These are phyloP conservation scores for Phytomonas serpens DNA, from an alignment of 208 protist genomes.

Conservation along the genomic window DNA sequence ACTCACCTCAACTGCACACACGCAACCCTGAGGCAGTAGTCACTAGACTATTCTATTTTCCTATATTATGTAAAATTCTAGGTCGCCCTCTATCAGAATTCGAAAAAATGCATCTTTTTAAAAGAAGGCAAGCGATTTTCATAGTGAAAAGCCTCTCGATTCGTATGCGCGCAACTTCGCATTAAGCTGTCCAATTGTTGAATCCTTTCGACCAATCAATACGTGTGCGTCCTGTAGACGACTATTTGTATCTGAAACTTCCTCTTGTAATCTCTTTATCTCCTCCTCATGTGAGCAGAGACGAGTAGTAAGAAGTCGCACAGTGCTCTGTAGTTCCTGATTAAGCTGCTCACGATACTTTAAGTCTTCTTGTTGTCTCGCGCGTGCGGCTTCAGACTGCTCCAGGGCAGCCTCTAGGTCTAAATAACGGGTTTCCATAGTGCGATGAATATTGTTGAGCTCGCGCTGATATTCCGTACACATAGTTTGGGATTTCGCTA, in stretches of 20 bases:
- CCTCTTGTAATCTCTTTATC: conserved; percentile 53
- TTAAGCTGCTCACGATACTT: conserved; percentile 67
- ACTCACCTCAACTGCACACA: background rate
- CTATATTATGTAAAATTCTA: background rate
- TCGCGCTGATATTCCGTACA: conserved; percentile 56
- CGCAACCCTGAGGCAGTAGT: background rate
- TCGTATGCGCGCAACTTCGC: conserved; percentile 79
- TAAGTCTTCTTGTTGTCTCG: conserved; percentile 54
- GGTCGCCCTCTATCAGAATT: background rate
- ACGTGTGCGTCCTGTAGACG: conserved; percentile 77
- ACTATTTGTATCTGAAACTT: conserved; percentile 53
- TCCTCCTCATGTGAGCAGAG: conserved; percentile 73
- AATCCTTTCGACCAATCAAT: conserved; percentile 71
- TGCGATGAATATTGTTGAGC: conserved; percentile 34
- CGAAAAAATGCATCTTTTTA: background rate
- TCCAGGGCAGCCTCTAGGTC: conserved; percentile 56
- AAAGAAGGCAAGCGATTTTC: background rate
- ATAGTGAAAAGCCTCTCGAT: conserved; percentile 19
- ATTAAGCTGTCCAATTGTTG: conserved; percentile 71
- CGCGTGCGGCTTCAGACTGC: conserved; percentile 43
- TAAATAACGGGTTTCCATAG: conserved; percentile 32
- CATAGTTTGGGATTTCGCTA: conserved; percentile 47
- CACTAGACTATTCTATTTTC: background rate
- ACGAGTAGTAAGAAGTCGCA: conserved; percentile 65
- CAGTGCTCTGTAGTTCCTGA: conserved; percentile 75